These are phyloP conservation scores for Alternaria panax DNA, from an alignment of 2,329 filamentous ascomycete species.

Conservation along the genomic window DNA sequence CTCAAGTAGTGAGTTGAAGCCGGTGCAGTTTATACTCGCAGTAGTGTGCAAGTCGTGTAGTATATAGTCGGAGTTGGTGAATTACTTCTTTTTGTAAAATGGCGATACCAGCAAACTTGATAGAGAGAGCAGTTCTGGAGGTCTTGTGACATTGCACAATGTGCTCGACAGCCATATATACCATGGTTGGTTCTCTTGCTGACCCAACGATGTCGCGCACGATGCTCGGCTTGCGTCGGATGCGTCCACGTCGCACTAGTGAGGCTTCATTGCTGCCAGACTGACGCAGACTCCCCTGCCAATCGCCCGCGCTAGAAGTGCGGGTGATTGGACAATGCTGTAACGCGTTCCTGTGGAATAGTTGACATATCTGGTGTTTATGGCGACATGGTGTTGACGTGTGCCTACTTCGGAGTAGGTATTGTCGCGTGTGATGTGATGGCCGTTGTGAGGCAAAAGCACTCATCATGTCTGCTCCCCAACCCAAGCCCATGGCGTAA, in stretches of 20 bases:
- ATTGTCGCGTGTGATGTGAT: neutral
- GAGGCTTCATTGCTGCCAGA: conserved; percentile 19
- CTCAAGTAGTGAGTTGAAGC: conserved; percentile 2
- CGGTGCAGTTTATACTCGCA: neutral
- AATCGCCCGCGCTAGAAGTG: conserved; percentile 3
- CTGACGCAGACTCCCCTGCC: conserved; percentile 22
- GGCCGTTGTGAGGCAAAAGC: neutral
- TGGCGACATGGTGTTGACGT: neutral
- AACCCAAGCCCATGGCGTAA: neutral
- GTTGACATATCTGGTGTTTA: neutral
- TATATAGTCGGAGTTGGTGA: conserved; percentile 6
- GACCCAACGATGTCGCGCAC: conserved; percentile 25
- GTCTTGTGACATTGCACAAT: conserved; percentile 21
- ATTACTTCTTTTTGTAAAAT: neutral
- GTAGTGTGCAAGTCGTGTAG: neutral
- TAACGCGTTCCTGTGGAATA: conserved; percentile 1
- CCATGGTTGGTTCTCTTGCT: conserved; percentile 16
- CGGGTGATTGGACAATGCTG: conserved; percentile 19
- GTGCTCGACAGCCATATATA: conserved; percentile 34
- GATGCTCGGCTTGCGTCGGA: conserved; percentile 42
- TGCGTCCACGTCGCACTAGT: conserved; percentile 18
- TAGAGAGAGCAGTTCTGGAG: conserved; percentile 3
- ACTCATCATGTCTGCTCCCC: neutral
- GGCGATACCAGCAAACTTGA: neutral
- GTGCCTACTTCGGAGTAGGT: too few species aligned